phyloP scores from a whole-genome alignment of 805 yeast genomes.

The Kodamaea restingae region DNA sequence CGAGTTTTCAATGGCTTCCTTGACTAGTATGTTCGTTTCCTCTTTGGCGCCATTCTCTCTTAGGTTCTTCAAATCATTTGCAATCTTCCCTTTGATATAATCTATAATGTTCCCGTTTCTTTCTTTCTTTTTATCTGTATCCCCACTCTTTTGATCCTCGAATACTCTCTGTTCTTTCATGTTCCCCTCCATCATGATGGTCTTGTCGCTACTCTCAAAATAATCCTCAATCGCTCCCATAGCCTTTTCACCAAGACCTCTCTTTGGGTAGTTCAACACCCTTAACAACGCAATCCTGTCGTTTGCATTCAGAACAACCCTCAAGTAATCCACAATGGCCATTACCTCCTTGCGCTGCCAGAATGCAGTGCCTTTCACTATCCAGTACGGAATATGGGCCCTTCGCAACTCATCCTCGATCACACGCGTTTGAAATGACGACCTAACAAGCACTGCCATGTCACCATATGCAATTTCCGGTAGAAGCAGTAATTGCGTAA shows the following conservation, averaged over 20 bases:
- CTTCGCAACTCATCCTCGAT: slow-evolving; percentile 62
- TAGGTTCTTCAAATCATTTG: too few species aligned
- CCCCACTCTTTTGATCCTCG: not conserved
- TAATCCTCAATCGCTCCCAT: slow-evolving; percentile 29
- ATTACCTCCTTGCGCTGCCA: slow-evolving; percentile 75
- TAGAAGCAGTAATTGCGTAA: slow-evolving; percentile 43
- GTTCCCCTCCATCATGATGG: not conserved
- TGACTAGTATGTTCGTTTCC: too few species aligned
- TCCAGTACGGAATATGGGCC: slow-evolving; percentile 56
- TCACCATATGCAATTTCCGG: slow-evolving; percentile 40
- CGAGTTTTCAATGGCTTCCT: too few species aligned
- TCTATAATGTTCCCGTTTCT: too few species aligned
- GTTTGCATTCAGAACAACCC: slow-evolving; percentile 53
- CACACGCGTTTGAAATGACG: slow-evolving; percentile 55
- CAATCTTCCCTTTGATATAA: too few species aligned
- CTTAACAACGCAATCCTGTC: slow-evolving; percentile 61
- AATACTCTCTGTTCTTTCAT: not conserved
- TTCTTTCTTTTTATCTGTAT: not conserved
- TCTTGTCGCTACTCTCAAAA: too few species aligned
- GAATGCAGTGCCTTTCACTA: slow-evolving; percentile 72
- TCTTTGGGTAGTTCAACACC: slow-evolving; percentile 54
- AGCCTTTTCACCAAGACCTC: slow-evolving; percentile 64
- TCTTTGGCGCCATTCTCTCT: too few species aligned
- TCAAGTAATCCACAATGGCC: slow-evolving; percentile 57
- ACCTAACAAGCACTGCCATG: slow-evolving; percentile 67